Evolutionary conservation across 768 basidiomycete species (phyloP).

Genomic region (Coprinopsis sp.): DNA sequence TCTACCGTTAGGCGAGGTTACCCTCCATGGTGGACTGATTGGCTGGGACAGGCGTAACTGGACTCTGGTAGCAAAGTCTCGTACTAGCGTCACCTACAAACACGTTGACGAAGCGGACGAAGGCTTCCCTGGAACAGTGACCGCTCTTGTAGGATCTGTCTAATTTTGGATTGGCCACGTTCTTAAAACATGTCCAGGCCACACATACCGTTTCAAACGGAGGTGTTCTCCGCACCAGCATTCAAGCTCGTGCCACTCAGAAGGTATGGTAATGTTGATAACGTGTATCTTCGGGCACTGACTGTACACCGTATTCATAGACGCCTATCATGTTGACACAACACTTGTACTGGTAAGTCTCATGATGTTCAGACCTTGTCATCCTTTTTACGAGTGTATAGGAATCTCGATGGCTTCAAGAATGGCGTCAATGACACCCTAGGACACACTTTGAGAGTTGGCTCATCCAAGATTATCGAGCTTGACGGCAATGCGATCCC

Average conservation of each 20-base stretch:
- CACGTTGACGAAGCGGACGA: conserved; percentile 49
- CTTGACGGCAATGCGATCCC: conserved; percentile 35
- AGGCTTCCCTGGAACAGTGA: conserved; percentile 50
- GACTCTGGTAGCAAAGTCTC: conserved; percentile 39
- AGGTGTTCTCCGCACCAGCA: conserved; percentile 36
- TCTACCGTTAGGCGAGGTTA: conserved; percentile 29
- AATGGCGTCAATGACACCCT: conserved; percentile 33
- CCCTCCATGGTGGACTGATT: conserved; percentile 50
- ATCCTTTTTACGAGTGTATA: conserved; percentile 11
- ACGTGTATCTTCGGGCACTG: too few species aligned
- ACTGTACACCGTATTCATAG: conserved; percentile 15
- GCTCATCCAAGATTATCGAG: conserved; percentile 32
- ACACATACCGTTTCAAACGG: conserved; percentile 44
- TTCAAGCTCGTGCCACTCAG: conserved; percentile 44
- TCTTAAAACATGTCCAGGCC: conserved; percentile 24
- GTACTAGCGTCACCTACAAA: conserved; percentile 47
- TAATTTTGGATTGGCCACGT: background rate
- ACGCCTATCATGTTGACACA: conserved; percentile 57
- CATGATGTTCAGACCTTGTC: background rate
- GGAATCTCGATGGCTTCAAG: conserved; percentile 53
- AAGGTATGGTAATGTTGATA: conserved; percentile 21
- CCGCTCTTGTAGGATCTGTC: conserved; percentile 31
- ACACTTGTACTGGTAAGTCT: conserved; percentile 45
- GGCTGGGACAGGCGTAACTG: conserved; percentile 59
- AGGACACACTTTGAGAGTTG: conserved; percentile 26